Base-by-base conservation (phyloP, 2,329 filamentous ascomycete species). In the Fusarium anguioides region DNA sequence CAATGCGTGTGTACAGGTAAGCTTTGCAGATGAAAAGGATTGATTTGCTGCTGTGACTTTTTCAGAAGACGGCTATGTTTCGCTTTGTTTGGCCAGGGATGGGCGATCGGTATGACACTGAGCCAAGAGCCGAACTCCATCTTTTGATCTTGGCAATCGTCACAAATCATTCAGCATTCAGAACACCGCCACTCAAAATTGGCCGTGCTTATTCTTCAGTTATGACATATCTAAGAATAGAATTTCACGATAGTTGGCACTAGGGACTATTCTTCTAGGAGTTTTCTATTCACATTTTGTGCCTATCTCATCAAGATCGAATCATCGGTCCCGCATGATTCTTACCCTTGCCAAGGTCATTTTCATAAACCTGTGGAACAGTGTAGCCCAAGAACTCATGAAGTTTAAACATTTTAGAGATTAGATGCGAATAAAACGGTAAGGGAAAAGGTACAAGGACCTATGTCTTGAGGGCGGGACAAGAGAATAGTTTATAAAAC, bases 41-140 rank as follows among this genome's bases (percentile, higher is more conserved):
- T n/a, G 23, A 24, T 29, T 11, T 8, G 18, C 21, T 9, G 20
- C 20, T 33, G 33, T n/a, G 31, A 26, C 40, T 39, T 40, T 31
- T 21, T 20, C 37, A 51, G 36, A 23, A 23, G n/a, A 29, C 35
- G 54, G 39, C 39, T 40, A 33, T 60, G 55, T 39, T 61, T 61
- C 55, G 58, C 46, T 20, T 15, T 11, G 20, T 5, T 24, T 35
- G 29, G 33, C 33, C 35, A 35, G 53, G 36, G 23, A 29, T n/a
- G 21, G 10, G 21, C 18, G 29, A 57, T 49, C 41, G 37, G 41
- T 36, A 53, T 60, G 45, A 60, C 45, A 46, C 27, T 27, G 9
- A 36, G 56, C 53, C 29, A 50, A 59, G 56, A 27, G 27, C 26
- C n/a, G 21, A 33, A 49, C 27, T 51, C 48, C 48, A 46, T 45